Conservation (phyloP, 148 eudicot species). For the Rhododendron kiyosumense region DNA sequence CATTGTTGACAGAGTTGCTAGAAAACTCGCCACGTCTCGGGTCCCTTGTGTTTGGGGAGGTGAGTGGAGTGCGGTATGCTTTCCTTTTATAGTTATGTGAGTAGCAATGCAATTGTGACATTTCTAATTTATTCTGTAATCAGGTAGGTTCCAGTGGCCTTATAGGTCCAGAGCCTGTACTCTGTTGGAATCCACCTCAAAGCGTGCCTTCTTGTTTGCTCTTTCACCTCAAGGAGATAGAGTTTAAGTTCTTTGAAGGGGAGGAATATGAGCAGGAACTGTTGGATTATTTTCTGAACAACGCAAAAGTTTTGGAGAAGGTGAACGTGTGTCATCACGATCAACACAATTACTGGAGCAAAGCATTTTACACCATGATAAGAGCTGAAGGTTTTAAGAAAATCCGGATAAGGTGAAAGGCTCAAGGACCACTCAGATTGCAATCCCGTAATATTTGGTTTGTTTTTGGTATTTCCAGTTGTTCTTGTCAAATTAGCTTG, state of each 20-base stretch:
- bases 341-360: not conserved
- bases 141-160: not conserved
- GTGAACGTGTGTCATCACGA: not conserved
- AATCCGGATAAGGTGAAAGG: no score
- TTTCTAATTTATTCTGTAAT: not conserved
- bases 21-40: not conserved
- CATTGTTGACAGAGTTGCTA: not conserved
- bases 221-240: conserved; percentile 11
- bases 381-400: no score
- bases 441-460: no score
- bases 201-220: conserved; percentile 5
- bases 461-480: no score
- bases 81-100: not conserved
- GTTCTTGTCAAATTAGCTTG: no score
- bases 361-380: not conserved
- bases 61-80: not conserved
- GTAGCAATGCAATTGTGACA: not conserved
- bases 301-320: conserved; percentile 10
- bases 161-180: no score
- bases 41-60: not conserved
- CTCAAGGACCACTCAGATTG: no score
- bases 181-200: not conserved
- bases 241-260: not conserved
- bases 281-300: not conserved
- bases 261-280: not conserved